Conservation (phyloP, 176 grass and related monocot genomes). For the Aegilops umbellulata region DNA sequence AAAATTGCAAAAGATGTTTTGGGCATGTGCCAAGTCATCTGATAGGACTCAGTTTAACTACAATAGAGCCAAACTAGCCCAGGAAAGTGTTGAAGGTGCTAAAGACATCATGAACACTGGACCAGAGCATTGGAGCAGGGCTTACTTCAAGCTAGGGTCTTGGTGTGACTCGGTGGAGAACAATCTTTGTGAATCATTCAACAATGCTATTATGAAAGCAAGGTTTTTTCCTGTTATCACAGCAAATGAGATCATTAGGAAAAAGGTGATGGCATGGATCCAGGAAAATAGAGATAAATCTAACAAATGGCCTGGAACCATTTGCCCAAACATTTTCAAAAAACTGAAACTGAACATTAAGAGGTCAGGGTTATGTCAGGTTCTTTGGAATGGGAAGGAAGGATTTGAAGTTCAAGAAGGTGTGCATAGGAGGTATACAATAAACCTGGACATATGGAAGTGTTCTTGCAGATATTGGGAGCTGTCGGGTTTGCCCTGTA, state of each 20-base stretch:
- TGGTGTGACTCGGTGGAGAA: not conserved
- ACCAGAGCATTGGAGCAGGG: too few species aligned
- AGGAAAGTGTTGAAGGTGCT: too few species aligned
- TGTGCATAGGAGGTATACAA: too few species aligned
- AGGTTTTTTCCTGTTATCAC: not conserved
- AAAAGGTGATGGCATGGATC: not conserved
- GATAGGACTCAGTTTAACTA: too few species aligned
- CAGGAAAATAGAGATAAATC: not conserved
- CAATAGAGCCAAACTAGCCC: too few species aligned
- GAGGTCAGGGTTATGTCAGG: not conserved
- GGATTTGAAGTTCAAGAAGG: not conserved
- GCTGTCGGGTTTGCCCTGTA: too few species aligned
- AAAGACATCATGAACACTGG: too few species aligned
- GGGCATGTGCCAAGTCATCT: too few species aligned
- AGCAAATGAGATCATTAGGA: not conserved
- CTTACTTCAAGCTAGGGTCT: not conserved
- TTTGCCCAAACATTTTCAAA: not conserved
- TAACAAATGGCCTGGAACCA: not conserved
- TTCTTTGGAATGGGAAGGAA: not conserved
- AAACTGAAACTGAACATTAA: not conserved
- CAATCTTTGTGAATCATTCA: not conserved
- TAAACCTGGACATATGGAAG: too few species aligned
- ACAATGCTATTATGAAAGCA: not conserved
- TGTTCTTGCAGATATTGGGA: too few species aligned
- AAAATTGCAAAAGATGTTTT: too few species aligned